Base-by-base conservation (phyloP, 176 grass and related monocot species). In the Pontederia paniculata region DNA sequence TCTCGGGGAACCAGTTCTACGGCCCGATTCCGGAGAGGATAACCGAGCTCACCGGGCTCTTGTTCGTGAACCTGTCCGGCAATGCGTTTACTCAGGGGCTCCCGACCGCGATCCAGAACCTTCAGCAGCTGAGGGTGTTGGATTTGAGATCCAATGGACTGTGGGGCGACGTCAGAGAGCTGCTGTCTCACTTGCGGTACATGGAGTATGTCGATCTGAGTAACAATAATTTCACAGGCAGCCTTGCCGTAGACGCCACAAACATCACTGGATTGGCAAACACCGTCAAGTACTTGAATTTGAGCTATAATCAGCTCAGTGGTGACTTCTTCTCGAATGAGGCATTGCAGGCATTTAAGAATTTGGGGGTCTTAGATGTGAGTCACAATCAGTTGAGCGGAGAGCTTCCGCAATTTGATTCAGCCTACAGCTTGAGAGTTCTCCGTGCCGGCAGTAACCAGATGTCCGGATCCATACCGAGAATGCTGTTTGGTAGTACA, bases 41-140 rank as follows among this genome's bases (percentile, higher is more conserved):
- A 61, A 69, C 83, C 17, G 75, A 98, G 10, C 81, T 98, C 69
- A 54, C 75, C 10, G 73, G 87, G 21, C 74, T 98, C 54, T 77
- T 80, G 63, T 75, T 88, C 70, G 87, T 98, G 65, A 88, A 98
- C 72, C 84, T 98, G 74, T 98, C 94, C 48, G 21, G 43, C 65
- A 98, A 98, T 72, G 84, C 84, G 62, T 98, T 98, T 70, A 45
- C 87, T 42, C 85, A 75, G 21, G 94, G 86, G n/a, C 88, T 91
- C 70, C 94, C 94, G 15, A 65, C 68, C 54, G 78, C 74, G 56
- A 72, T 72, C 57, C 57, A 3, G 23, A 79, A 77, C 80, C 78
- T 98, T 44, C 88, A 57, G 68, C 83, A 88, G 79, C 81, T 98
- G 50, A 82, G 86, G 72, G 80, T 72, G 69, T 59, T 98, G 55